Conservation (phyloP, 257 asterid species). For the Salvia rosmarinus region DNA sequence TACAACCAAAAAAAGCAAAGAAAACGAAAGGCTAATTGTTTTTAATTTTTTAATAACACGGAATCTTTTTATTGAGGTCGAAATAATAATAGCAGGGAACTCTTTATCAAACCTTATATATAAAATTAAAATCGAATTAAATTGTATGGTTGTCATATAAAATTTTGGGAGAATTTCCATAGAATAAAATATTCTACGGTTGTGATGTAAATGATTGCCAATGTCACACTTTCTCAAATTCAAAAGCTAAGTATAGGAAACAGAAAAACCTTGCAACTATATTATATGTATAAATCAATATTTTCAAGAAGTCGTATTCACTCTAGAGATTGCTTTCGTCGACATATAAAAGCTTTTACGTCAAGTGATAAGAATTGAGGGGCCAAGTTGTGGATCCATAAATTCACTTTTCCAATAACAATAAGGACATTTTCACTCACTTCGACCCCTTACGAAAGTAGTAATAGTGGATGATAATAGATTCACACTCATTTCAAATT, state of each 20-base stretch:
- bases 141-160: neutral
- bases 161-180: no score
- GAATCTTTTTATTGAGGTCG: neutral
- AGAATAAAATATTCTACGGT: neutral
- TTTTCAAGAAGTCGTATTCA: neutral
- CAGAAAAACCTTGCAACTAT: neutral
- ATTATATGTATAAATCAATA: neutral
- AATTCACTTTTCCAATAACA: neutral
- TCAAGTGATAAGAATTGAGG: conserved; percentile 1
- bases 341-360: neutral
- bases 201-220: neutral
- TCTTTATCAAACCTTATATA: neutral
- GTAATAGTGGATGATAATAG: neutral
- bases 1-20: neutral
- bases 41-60: neutral
- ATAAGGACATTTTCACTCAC: neutral
- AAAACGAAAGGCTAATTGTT: neutral
- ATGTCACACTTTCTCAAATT: neutral
- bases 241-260: neutral
- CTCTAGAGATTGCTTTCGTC: neutral
- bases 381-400: neutral
- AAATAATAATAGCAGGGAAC: neutral
- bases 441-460: neutral
- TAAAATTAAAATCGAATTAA: neutral
- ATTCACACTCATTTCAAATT: no score